phyloP scores from a whole-genome alignment of 2,329 filamentous ascomycete genomes.

The Plectosphaerella sp. region DNA sequence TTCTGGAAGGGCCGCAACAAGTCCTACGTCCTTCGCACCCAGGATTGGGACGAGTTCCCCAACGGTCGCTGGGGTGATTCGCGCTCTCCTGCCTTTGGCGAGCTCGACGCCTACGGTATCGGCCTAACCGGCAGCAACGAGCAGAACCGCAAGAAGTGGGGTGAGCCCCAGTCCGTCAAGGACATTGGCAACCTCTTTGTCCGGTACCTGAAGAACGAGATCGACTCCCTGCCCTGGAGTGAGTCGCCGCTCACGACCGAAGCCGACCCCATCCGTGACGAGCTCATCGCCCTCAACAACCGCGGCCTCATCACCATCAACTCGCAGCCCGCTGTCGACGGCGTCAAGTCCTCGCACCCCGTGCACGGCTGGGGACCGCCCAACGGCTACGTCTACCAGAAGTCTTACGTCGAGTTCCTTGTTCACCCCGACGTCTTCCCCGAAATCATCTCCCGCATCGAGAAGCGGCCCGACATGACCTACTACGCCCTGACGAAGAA shows the following conservation, averaged over 20 bases:
- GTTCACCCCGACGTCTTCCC: constrained; percentile 75
- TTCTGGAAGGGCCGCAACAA: constrained; percentile 98
- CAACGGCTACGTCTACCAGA: constrained; percentile 97
- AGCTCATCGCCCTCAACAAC: constrained; percentile 77
- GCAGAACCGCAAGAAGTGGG: constrained; percentile 93
- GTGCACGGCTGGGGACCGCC: constrained; percentile 91
- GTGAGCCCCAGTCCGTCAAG: constrained; percentile 71
- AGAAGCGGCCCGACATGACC: constrained; percentile 75
- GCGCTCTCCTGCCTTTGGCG: constrained; percentile 90
- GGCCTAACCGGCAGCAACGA: constrained; percentile 93
- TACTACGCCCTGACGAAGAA: constrained; percentile 90
- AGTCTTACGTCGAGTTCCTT: constrained; percentile 91
- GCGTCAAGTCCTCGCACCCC: constrained; percentile 80
- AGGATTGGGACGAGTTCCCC: constrained; percentile 98
- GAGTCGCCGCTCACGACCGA: constrained; percentile 82
- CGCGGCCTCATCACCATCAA: constrained; percentile 93
- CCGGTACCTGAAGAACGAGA: constrained; percentile 73
- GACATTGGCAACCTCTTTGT: constrained; percentile 84
- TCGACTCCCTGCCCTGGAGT: constrained; percentile 89
- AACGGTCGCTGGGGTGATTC: constrained; percentile 99
- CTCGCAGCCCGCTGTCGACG: constrained; percentile 92
- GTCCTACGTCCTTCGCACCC: constrained; percentile 90
- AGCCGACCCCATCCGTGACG: constrained; percentile 70
- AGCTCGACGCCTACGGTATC: constrained; percentile 90
- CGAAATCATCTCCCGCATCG: constrained; percentile 73